Evolutionary conservation across 257 asterid species (phyloP).

Genomic region (Verbascum thapsus): DNA sequence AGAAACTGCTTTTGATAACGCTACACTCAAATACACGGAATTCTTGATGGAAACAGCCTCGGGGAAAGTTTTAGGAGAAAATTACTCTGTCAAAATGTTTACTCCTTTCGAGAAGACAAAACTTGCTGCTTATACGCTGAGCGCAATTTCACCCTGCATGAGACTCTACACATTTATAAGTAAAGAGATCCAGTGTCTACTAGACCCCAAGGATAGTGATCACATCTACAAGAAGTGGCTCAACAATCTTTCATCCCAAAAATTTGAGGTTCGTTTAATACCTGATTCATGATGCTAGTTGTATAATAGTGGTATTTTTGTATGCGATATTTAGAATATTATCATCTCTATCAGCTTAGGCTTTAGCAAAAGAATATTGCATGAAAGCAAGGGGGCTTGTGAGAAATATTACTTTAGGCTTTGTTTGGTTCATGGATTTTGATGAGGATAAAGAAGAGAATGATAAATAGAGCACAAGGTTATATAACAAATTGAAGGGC

Average conservation of each 20-base stretch:
- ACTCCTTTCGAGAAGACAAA: slow-evolving; percentile 76
- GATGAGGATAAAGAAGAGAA: too few species aligned
- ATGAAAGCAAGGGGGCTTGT: too few species aligned
- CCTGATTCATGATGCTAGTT: slow-evolving; percentile 13
- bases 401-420: too few species aligned
- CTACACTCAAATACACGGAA: slow-evolving; percentile 52
- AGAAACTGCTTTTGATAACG: slow-evolving; percentile 40
- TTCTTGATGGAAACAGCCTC: slow-evolving; percentile 69
- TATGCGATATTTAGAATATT: too few species aligned
- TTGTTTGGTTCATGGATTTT: too few species aligned
- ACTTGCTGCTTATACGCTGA: slow-evolving; percentile 63
- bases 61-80: slow-evolving; percentile 63
- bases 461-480: too few species aligned
- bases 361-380: too few species aligned
- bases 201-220: slow-evolving; percentile 41
- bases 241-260: slow-evolving; percentile 48
- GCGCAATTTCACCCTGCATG: slow-evolving; percentile 75
- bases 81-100: slow-evolving; percentile 49
- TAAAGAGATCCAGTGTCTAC: slow-evolving; percentile 47
- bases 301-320: slow-evolving; percentile 2
- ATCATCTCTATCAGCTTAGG: too few species aligned
- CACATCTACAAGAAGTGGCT: slow-evolving; percentile 67
- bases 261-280: slow-evolving; percentile 53
- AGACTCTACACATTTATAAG: slow-evolving; percentile 59
- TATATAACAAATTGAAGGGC: too few species aligned